A percentile compares a stretch with the other conserved stretches of the same genome.
phyloP scores from a whole-genome alignment of 176 grass and related monocot species.

The Olyra latifolia region DNA sequence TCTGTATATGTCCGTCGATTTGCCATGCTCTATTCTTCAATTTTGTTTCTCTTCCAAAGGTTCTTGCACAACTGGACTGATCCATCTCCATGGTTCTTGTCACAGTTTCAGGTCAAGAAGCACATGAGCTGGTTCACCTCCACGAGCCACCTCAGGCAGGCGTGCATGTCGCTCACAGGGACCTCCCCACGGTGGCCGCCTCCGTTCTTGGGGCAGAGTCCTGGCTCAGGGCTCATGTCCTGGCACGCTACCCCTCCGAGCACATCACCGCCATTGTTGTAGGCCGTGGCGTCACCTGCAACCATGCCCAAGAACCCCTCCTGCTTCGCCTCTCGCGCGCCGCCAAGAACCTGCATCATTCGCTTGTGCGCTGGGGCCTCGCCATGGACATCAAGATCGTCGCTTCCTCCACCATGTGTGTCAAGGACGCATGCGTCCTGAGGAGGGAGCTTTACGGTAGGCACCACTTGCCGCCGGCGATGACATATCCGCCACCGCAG shows the following conservation, averaged over 20 bases:
- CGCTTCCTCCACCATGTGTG: slow-evolving; percentile 6
- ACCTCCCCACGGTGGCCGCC: slow-evolving; percentile 33
- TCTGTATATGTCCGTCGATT: background rate
- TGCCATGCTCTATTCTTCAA: background rate
- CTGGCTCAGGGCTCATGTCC: slow-evolving; percentile 48
- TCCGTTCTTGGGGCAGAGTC: slow-evolving; percentile 43
- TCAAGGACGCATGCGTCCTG: background rate
- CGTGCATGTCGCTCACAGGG: slow-evolving; percentile 26
- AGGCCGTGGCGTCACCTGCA: slow-evolving; percentile 24
- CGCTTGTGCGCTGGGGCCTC: slow-evolving; percentile 41
- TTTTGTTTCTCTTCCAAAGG: background rate
- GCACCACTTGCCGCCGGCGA: slow-evolving; percentile 2
- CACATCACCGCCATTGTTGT: slow-evolving; percentile 42
- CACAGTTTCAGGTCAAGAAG: slow-evolving; percentile 64
- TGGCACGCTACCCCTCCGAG: slow-evolving; percentile 29
- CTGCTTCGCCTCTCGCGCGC: slow-evolving; percentile 18
- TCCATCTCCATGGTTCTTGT: slow-evolving; percentile 2
- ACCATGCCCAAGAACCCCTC: slow-evolving; percentile 9
- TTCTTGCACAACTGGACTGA: background rate
- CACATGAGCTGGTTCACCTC: slow-evolving; percentile 32
- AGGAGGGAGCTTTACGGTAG: slow-evolving; percentile 32
- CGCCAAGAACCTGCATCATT: slow-evolving; percentile 43
- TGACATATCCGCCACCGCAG: background rate
- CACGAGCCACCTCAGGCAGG: slow-evolving; percentile 8
- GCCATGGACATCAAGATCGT: slow-evolving; percentile 38